Percentiles rank a stretch among this genome's conserved stretches.
Conservation (phyloP, 2,329 filamentous ascomycete genomes). For the Phoma sp. region DNA sequence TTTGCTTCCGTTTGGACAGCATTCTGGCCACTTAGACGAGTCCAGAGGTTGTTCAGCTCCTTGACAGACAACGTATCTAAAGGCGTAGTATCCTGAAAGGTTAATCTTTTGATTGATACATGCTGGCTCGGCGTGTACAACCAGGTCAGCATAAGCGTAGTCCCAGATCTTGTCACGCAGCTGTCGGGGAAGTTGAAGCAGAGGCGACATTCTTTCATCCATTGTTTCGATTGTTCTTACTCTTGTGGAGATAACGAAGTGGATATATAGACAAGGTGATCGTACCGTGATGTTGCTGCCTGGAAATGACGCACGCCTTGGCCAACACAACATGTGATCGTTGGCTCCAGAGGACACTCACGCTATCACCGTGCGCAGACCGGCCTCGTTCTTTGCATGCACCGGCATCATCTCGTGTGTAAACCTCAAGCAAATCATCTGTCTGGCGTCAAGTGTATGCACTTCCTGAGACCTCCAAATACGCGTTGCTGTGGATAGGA, state of each 20-base stretch:
- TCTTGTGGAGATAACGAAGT: no score
- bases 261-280: background rate
- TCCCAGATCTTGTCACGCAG: constrained; percentile 3
- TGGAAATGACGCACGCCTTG: background rate
- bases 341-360: no score
- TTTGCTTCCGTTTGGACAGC: background rate
- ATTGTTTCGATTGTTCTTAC: background rate
- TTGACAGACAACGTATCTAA: constrained; percentile 4
- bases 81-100: constrained; percentile 1
- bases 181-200: constrained; percentile 2
- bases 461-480: no score
- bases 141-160: constrained; percentile 1
- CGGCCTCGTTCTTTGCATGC: no score
- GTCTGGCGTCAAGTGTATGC: no score
- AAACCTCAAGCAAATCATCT: no score
- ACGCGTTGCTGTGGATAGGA: no score
- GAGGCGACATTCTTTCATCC: background rate
- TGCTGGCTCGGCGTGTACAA: constrained; percentile 6
- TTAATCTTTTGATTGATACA: constrained; percentile 1
- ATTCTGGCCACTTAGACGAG: background rate
- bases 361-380: no score
- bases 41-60: background rate
- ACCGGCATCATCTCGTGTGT: no score
- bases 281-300: background rate
- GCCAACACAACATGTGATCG: background rate